Base-by-base conservation (phyloP, 2,329 filamentous ascomycete genomes). In the Orbilia ellipsospora region DNA sequence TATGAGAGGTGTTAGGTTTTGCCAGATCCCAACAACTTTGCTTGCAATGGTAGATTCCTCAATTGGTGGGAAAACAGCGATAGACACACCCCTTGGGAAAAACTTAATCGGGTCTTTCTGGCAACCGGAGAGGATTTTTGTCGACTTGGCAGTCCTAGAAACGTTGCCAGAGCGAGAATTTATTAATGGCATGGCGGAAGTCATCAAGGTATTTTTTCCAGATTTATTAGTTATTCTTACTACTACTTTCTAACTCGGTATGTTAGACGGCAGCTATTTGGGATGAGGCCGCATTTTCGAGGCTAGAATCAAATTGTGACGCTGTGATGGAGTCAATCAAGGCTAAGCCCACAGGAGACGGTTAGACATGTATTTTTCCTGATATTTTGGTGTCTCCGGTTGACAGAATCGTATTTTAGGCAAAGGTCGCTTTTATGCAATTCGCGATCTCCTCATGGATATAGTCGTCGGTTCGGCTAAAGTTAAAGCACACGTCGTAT, bases 171-270 rank as follows among this genome's bases (percentile, higher is more conserved):
- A 90, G 78, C 88, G 95, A 78, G 94, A 99, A 83, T 94, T 99
- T 81, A 93, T 97, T 83, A 99, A 99, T 82, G 95, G 95, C 76
- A 97, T 99, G 94, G 95, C 94, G 26, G 95, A 99, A 84, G 94
- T 99, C 31, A 88, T 97, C 82, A 97, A 97, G 82, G 83, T 84
- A 79, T 45, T n/a, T 55, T 55, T 0, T 2, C 40, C 8, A 13
- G 10, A 3, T 26, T 40, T 44, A 50, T 18, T 10, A 36, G 50
- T 1, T 15, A 26, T 36, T 55, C 18, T 67, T 40, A 62, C 26
- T 28, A 16, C n/a, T 18, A 13, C 15, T 26, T 23, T 23, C 2
- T 52, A 5, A 62, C 67, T 78, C 63, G 50, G 20, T 78, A 81
- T 50, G 82, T n/a, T 74, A 87, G 87, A 99, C 95, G 2, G 95